A percentile compares a stretch with the other conserved stretches of the same genome.
Conservation (phyloP, 169 alveolate genomes). For the Haemoproteus tartakovskyi region DNA sequence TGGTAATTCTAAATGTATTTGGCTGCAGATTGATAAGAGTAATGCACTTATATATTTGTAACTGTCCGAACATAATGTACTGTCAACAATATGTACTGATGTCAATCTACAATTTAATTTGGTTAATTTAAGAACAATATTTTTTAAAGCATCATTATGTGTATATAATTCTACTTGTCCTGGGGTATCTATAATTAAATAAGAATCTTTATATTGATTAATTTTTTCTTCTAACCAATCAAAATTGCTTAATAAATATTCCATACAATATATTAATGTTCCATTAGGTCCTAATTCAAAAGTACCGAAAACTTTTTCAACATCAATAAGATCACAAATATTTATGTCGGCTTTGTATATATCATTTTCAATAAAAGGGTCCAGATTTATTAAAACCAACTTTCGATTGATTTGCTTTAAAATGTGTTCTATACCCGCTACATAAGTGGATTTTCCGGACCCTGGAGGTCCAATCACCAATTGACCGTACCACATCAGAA, state of each 20-base stretch:
- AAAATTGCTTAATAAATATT: slow-evolving; percentile 85
- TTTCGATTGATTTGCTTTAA: slow-evolving; percentile 78
- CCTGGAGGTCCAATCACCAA: slow-evolving; percentile 95
- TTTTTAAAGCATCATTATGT: slow-evolving; percentile 88
- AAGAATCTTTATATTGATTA: slow-evolving; percentile 74
- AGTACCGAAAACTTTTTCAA: slow-evolving; percentile 85
- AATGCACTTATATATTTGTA: slow-evolving; percentile 89
- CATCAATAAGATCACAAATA: slow-evolving; percentile 86
- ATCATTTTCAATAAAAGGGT: slow-evolving; percentile 87
- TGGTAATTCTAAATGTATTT: slow-evolving; percentile 93
- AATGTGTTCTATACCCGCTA: slow-evolving; percentile 88
- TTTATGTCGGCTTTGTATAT: slow-evolving; percentile 87
- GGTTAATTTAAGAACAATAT: slow-evolving; percentile 77
- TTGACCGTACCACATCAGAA: slow-evolving; percentile 83
- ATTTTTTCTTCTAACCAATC: slow-evolving; percentile 88
- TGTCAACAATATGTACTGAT: slow-evolving; percentile 83
- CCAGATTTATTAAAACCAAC: slow-evolving; percentile 84
- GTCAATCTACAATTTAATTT: slow-evolving; percentile 77
- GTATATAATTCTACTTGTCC: slow-evolving; percentile 96
- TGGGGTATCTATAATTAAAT: slow-evolving; percentile 92
- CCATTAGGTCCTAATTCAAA: slow-evolving; percentile 95
- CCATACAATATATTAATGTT: slow-evolving; percentile 91
- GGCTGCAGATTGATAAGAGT: slow-evolving; percentile 90
- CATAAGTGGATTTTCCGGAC: slow-evolving; percentile 92
- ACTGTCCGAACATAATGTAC: slow-evolving; percentile 89